Conservation (phyloP, 2,329 filamentous ascomycete genomes). For the Pseudocercospora crystallina region DNA sequence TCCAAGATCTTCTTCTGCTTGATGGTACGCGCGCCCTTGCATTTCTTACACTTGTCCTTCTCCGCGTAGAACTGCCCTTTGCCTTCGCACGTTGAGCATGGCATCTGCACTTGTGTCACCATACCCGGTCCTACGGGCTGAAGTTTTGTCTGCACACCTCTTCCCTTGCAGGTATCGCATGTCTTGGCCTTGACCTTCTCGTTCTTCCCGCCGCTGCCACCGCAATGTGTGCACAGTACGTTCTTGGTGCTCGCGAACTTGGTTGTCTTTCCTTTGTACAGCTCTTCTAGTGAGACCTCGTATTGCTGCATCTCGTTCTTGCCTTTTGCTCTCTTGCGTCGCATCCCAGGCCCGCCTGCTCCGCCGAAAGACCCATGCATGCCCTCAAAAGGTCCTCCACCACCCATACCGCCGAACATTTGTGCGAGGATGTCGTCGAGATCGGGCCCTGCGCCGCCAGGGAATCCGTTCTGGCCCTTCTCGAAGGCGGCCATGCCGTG, state of each 20-base stretch:
- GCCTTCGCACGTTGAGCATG: constrained; percentile 81
- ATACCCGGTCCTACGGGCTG: constrained; percentile 84
- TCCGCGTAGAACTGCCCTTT: constrained; percentile 87
- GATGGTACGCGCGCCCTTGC: constrained; percentile 85
- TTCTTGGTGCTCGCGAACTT: constrained; percentile 96
- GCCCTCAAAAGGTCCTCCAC: constrained; percentile 54
- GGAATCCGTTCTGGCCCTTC: constrained; percentile 61
- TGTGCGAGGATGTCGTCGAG: constrained; percentile 90
- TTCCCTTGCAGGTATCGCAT: constrained; percentile 81
- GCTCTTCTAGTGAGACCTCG: constrained; percentile 84
- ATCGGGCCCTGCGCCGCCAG: constrained; percentile 70
- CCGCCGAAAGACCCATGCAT: constrained; percentile 42
- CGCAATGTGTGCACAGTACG: constrained; percentile 81
- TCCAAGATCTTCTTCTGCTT: constrained; percentile 93
- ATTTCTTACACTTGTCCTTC: constrained; percentile 98
- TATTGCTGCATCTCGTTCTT: constrained; percentile 87
- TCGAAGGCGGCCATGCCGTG: constrained; percentile 97
- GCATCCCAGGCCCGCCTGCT: constrained; percentile 23
- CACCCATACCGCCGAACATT: constrained; percentile 77
- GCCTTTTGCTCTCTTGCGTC: constrained; percentile 58
- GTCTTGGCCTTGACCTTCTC: constrained; percentile 82
- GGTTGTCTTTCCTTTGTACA: constrained; percentile 98
- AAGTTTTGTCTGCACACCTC: constrained; percentile 71
- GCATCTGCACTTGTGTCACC: constrained; percentile 74
- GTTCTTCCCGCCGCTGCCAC: constrained; percentile 78